phyloP scores from a whole-genome alignment of 345 rosid genomes.

The Pseudoturritis turrita region DNA sequence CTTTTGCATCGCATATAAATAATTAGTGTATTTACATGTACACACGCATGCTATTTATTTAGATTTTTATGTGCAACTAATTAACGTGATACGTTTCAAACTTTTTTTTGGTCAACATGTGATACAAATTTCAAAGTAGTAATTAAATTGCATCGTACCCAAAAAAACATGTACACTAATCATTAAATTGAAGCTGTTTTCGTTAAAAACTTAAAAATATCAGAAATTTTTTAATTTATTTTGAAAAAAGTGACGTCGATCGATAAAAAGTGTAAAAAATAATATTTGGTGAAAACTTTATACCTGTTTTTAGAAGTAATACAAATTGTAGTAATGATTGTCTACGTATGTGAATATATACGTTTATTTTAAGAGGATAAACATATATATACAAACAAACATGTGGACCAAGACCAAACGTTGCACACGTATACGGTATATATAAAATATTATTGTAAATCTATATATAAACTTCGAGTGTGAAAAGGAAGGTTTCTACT shows the following conservation, averaged over 20 bases:
- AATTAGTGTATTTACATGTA: background rate
- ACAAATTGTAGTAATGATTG: background rate
- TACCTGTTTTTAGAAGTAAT: background rate
- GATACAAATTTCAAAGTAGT: background rate
- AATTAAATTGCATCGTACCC: too few species aligned
- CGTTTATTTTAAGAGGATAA: background rate
- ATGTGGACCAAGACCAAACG: background rate
- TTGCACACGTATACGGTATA: background rate
- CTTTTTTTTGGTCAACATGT: background rate
- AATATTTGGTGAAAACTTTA: background rate
- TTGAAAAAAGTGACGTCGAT: too few species aligned
- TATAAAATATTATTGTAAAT: background rate
- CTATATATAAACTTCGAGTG: background rate
- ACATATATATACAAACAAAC: too few species aligned
- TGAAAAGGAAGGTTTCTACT: background rate
- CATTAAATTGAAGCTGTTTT: too few species aligned
- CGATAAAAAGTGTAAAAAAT: background rate
- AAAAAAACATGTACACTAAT: too few species aligned
- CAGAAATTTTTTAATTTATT: too few species aligned
- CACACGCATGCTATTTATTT: background rate
- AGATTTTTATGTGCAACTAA: background rate
- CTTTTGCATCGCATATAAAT: background rate
- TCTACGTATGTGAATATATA: background rate
- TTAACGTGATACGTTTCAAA: background rate
- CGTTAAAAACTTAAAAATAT: too few species aligned